Percentiles rank a stretch among this genome's conserved stretches.
Evolutionary conservation across 306 rosid species (phyloP).

Genomic region (Casuarina cunninghamiana): DNA sequence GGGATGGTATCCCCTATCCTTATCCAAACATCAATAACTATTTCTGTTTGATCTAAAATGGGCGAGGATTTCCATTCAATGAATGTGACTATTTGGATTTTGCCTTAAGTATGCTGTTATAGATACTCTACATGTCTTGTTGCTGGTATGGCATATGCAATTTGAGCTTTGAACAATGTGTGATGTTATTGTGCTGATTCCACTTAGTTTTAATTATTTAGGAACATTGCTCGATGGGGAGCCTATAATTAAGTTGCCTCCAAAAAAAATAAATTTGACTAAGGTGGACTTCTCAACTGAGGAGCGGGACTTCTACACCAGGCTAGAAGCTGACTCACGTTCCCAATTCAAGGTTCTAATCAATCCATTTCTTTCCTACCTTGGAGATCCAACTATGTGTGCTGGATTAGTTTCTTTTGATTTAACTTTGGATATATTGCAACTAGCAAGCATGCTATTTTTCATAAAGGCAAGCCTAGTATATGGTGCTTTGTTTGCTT

Average conservation of each 20-base stretch:
- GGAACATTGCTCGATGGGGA: conserved; percentile 88
- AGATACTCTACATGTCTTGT: neutral
- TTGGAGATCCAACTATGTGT: neutral
- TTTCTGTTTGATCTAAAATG: neutral
- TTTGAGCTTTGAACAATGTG: conserved; percentile 25
- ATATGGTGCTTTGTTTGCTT: neutral
- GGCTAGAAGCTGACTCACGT: conserved; percentile 92
- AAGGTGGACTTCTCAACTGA: conserved; percentile 81
- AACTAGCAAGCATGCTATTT: neutral
- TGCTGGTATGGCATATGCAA: conserved; percentile 8
- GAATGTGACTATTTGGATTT: neutral
- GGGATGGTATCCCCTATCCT: neutral
- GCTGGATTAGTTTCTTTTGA: neutral
- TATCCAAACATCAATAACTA: neutral
- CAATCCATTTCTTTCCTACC: conserved; percentile 14
- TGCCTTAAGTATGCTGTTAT: neutral
- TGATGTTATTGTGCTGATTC: conserved; percentile 20
- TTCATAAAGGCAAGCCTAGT: neutral
- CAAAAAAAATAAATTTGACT: conserved; percentile 61
- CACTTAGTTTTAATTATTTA: conserved; percentile 35
- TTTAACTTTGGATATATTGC: conserved; percentile 8
- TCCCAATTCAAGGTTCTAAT: conserved; percentile 76
- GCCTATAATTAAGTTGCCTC: conserved; percentile 87
- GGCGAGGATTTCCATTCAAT: neutral
- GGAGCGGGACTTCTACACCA: conserved; percentile 91